Percentiles rank a stretch among this genome's conserved stretches.
These are phyloP conservation scores for Trichoderma aggressivum DNA, from an alignment of 2,329 filamentous ascomycete species.

Conservation along the genomic window DNA sequence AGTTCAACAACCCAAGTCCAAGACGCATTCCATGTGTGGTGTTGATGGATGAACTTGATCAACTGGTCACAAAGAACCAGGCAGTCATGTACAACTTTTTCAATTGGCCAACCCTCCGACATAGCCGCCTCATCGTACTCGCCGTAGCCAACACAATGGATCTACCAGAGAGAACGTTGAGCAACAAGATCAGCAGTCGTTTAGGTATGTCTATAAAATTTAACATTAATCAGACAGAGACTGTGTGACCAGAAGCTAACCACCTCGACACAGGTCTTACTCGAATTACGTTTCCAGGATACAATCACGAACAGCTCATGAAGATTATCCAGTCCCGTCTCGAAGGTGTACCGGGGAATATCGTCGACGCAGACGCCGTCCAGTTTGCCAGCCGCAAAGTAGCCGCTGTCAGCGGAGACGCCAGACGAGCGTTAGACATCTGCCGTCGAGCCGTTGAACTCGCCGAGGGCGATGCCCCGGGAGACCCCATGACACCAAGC, in stretches of 20 bases:
- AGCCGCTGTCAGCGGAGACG: slow-evolving; percentile 92
- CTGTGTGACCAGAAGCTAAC: not conserved
- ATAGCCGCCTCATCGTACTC: slow-evolving; percentile 90
- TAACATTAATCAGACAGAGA: not conserved
- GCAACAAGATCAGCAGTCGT: slow-evolving; percentile 96
- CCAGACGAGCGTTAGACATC: slow-evolving; percentile 87
- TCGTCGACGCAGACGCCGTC: slow-evolving; percentile 89
- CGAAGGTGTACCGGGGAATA: slow-evolving; percentile 78
- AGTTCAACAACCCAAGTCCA: slow-evolving; percentile 89
- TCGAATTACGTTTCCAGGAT: slow-evolving; percentile 93
- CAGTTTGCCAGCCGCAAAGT: slow-evolving; percentile 97
- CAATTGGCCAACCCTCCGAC: slow-evolving; percentile 92
- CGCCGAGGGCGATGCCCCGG: slow-evolving; percentile 66
- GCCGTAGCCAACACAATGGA: slow-evolving; percentile 99
- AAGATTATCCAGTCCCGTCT: slow-evolving; percentile 94
- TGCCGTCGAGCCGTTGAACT: slow-evolving; percentile 93
- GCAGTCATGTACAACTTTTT: slow-evolving; percentile 99
- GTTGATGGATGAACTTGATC: slow-evolving; percentile 96
- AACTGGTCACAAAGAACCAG: slow-evolving; percentile 96
- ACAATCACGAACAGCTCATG: slow-evolving; percentile 96
- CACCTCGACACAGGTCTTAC: slow-evolving; percentile 58
- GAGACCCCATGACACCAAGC: slow-evolving; percentile 59
- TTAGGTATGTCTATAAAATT: slow-evolving; percentile 45
- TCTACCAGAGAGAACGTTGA: slow-evolving; percentile 88
- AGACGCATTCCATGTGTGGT: slow-evolving; percentile 92